Base-by-base conservation (phyloP, 2,329 filamentous ascomycete species). In the Cadophora luteo-olivacea region DNA sequence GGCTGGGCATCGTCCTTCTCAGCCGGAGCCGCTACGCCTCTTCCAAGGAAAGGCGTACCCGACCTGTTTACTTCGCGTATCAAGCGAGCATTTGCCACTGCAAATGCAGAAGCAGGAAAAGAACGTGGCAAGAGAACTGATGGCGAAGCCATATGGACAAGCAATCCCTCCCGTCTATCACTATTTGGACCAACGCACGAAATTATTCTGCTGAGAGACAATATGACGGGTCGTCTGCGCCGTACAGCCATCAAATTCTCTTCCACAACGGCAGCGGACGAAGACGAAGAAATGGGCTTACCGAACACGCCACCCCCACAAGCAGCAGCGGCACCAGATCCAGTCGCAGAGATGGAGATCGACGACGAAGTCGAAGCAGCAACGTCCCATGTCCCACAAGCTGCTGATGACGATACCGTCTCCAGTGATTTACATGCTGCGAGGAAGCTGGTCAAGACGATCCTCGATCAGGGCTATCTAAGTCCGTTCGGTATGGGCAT, bases 1-100 rank as follows among this genome's bases (percentile, higher is more conserved):
- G 94, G 93, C n/a, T 99, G 96, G 96, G 88, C 91, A 5, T 97
- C 93, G 0, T 87, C 94, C 1, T 97, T 97, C 78, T 89, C 88
- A 0, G 90, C 89, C 1, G 93, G 93, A 4, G 90, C 92, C 0
- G 88, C 91, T 0, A 86, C 87, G 0, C 87, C 90, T 0, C 77
- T 95, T 12, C 93, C 93, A 0, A 82, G 91, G 11, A 90, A 91
- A 72, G 81, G 86, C 0, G 87, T 99, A 1, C 96, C 96, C 0
- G 92, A 95, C 7, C 83, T 97, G 74, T 99, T 99, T 80, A 98
- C 95, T 0, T 95, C 90, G 38, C 86, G 96, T 19, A 86, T 99
- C 54, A 90, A 92, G 73, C 87, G 95, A 52, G 92, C 89, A 0
- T 97, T 99, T 75, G 88, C 90, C 0, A 84, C 87, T 1, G 93